These are phyloP conservation scores for Zopfia rhizophila DNA, from an alignment of 2,329 filamentous ascomycete genomes.

Conservation along the genomic window DNA sequence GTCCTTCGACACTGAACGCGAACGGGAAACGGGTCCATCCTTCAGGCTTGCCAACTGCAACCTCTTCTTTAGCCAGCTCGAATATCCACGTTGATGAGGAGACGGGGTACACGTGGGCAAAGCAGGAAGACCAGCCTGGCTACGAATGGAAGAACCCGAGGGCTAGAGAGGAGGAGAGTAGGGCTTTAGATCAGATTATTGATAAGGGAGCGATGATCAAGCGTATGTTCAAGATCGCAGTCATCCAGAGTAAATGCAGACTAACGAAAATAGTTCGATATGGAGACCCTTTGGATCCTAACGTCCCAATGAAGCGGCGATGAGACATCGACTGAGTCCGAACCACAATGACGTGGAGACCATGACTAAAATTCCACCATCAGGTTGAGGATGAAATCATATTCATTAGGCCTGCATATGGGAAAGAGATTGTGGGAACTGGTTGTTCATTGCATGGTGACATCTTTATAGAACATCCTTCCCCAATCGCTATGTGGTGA, in stretches of 20 bases:
- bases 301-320: slow-evolving; percentile 37
- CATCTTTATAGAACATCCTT: too few relatives aligned
- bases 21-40: slow-evolving; percentile 50
- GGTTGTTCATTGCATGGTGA: too few relatives aligned
- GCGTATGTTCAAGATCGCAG: slow-evolving; percentile 31
- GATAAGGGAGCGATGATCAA: slow-evolving; percentile 47
- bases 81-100: slow-evolving; percentile 32
- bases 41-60: slow-evolving; percentile 13
- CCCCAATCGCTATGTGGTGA: too few relatives aligned
- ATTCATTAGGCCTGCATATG: too few relatives aligned
- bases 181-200: slow-evolving; percentile 47
- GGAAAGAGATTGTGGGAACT: too few relatives aligned
- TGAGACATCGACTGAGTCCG: slow-evolving; percentile 25
- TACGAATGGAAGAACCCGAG: slow-evolving; percentile 51
- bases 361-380: not conserved
- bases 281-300: slow-evolving; percentile 49
- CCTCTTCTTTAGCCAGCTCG: slow-evolving; percentile 20
- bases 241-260: not conserved
- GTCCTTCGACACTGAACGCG: slow-evolving; percentile 42
- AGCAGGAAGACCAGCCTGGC: slow-evolving; percentile 49
- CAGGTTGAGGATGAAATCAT: too few relatives aligned
- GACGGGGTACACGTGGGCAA: slow-evolving; percentile 51
- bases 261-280: slow-evolving; percentile 42
- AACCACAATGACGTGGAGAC: not conserved
- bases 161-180: slow-evolving; percentile 47